These are phyloP conservation scores for Stachybotrys chlorohalonatus DNA, from an alignment of 2,329 filamentous ascomycete species.

Conservation along the genomic window DNA sequence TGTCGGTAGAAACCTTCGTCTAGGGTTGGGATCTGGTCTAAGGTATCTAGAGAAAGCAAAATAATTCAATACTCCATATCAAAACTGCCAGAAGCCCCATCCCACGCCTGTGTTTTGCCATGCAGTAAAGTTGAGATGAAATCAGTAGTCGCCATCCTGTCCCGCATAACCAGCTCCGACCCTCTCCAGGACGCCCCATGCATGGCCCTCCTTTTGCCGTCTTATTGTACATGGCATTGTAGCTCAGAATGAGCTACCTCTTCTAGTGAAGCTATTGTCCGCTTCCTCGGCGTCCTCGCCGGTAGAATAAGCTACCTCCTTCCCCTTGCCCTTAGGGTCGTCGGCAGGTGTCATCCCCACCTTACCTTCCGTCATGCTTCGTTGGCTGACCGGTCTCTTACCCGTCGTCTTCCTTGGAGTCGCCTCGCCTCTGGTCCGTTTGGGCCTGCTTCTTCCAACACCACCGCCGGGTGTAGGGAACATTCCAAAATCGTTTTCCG, in stretches of 20 bases:
- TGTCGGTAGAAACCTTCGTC: not conserved
- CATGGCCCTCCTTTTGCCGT: not conserved
- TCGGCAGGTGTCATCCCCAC: constrained; percentile 14
- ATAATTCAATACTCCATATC: not conserved
- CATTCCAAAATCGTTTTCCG: constrained; percentile 27
- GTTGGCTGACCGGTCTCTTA: constrained; percentile 27
- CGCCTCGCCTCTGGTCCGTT: constrained; percentile 16
- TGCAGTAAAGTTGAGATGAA: not conserved
- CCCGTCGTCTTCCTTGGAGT: constrained; percentile 16
- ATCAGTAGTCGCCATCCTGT: not conserved
- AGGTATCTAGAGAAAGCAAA: not conserved
- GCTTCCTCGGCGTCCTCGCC: constrained; percentile 24
- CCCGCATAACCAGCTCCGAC: not conserved
- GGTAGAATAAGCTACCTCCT: constrained; percentile 29
- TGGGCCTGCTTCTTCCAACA: constrained; percentile 21
- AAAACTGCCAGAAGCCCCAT: not conserved
- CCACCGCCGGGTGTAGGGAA: constrained; percentile 11
- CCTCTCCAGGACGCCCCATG: constrained; percentile 8
- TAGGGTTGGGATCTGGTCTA: not conserved
- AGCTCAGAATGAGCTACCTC: constrained; percentile 33
- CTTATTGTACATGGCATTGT: constrained; percentile 5
- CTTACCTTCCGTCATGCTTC: constrained; percentile 32
- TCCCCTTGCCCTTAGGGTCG: constrained; percentile 37
- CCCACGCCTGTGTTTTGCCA: not conserved
- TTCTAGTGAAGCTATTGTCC: constrained; percentile 15